Percentiles rank a stretch among this genome's conserved stretches.
These are phyloP conservation scores for Diaporthe vaccinii DNA, from an alignment of 2,329 filamentous ascomycete species.

Conservation along the genomic window DNA sequence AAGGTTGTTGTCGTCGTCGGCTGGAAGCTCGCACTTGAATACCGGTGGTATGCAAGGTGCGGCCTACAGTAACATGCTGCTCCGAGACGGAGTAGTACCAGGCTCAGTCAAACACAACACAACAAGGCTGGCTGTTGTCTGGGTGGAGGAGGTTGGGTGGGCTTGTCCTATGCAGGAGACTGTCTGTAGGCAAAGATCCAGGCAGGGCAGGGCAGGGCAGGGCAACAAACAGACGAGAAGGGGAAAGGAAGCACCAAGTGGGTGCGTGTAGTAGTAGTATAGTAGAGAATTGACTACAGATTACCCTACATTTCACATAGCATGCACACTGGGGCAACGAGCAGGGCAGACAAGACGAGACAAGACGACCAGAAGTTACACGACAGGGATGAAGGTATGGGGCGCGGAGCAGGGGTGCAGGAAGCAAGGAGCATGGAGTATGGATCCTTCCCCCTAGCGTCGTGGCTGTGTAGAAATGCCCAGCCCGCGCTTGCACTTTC, in stretches of 20 bases:
- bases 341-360: slow-evolving; percentile 3
- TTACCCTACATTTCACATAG: background rate
- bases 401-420: slow-evolving; percentile 3
- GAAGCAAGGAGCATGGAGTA: slow-evolving; percentile 21
- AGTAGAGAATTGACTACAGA: background rate
- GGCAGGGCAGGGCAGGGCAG: slow-evolving; percentile 2
- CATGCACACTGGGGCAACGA: background rate
- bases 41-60: slow-evolving; percentile 9
- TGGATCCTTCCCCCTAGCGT: slow-evolving; percentile 28
- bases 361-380: slow-evolving; percentile 4
- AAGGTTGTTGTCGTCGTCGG: background rate
- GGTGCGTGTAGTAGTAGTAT: slow-evolving; percentile 9
- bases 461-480: slow-evolving; percentile 26
- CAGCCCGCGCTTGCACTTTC: slow-evolving; percentile 21
- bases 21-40: slow-evolving; percentile 27
- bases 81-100: slow-evolving; percentile 28
- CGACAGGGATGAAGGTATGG: slow-evolving; percentile 28
- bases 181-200: slow-evolving; percentile 10
- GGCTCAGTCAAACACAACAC: background rate
- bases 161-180: slow-evolving; percentile 25
- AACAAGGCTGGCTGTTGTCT: background rate
- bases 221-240: slow-evolving; percentile 11
- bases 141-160: background rate
- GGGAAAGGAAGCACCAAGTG: slow-evolving; percentile 25
- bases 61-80: slow-evolving; percentile 35